Evolutionary conservation across 1,139 yeast species (phyloP).

Genomic region (Taphrina flavorubra): DNA sequence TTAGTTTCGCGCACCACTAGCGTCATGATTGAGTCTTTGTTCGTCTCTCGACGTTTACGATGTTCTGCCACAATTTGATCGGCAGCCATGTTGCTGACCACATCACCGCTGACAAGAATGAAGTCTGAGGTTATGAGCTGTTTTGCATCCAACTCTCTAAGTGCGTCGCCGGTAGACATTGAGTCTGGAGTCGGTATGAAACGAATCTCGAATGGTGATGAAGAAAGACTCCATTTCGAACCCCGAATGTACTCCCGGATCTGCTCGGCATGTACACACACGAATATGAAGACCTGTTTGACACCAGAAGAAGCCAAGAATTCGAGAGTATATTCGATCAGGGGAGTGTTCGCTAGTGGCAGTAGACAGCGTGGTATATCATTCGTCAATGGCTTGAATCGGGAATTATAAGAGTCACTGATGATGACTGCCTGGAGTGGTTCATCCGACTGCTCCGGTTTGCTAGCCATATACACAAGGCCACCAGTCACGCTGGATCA

Average conservation of each 20-base stretch:
- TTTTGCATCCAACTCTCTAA: constrained; percentile 91
- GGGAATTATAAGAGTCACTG: constrained; percentile 88
- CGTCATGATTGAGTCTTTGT: constrained; percentile 89
- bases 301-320: constrained; percentile 91
- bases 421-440: constrained; percentile 80
- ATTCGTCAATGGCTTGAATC: constrained; percentile 90
- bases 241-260: constrained; percentile 77
- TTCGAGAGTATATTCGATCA: constrained; percentile 92
- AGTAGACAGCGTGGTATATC: constrained; percentile 84
- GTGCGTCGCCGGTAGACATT: constrained; percentile 92
- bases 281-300: constrained; percentile 84
- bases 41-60: constrained; percentile 66
- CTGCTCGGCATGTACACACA: constrained; percentile 88
- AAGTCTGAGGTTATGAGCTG: constrained; percentile 90
- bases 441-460: constrained; percentile 19
- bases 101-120: constrained; percentile 88
- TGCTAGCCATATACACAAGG: constrained; percentile 14
- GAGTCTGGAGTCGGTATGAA: constrained; percentile 87
- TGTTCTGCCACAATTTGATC: constrained; percentile 75
- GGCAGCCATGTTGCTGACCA: constrained; percentile 86
- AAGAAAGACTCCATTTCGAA: constrained; percentile 78
- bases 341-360: constrained; percentile 90
- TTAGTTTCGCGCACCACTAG: constrained; percentile 89
- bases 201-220: constrained; percentile 78
- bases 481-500: neutral